Evolutionary conservation across 192 early-diverging fungal species (phyloP).

Genomic region (Coemansia sp.): DNA sequence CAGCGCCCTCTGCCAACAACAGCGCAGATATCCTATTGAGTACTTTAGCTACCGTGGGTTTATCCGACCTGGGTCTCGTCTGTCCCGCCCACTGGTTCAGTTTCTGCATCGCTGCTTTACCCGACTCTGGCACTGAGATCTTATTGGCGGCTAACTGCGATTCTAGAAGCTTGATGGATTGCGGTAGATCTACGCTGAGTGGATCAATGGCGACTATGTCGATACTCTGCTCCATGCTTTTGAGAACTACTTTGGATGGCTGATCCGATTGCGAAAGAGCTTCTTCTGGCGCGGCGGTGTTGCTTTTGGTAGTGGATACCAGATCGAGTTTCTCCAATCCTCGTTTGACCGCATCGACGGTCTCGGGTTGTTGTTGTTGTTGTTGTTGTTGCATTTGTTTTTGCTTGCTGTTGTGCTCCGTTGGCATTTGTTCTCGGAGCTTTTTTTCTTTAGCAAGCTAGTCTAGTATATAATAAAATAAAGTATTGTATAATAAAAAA

Average conservation of each 20-base stretch:
- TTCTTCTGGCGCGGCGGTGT: background rate
- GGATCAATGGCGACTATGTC: conserved; percentile 41
- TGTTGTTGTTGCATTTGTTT: background rate
- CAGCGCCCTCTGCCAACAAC: conserved; percentile 28
- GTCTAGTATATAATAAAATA: too few species aligned
- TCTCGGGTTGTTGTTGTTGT: conserved; percentile 5
- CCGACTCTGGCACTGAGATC: conserved; percentile 8
- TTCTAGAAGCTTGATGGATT: conserved; percentile 13
- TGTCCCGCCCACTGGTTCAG: conserved; percentile 27
- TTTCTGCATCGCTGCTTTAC: conserved; percentile 5
- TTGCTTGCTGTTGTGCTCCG: background rate
- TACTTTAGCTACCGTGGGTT: conserved; percentile 1
- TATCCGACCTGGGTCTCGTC: conserved; percentile 1
- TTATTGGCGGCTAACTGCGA: background rate
- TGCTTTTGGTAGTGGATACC: conserved; percentile 6
- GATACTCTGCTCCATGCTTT: conserved; percentile 12
- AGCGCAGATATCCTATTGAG: conserved; percentile 36
- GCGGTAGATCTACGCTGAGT: conserved; percentile 46
- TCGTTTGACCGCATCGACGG: conserved; percentile 35
- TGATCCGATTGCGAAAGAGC: too few species aligned
- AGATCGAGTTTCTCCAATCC: conserved; percentile 37
- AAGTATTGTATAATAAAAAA: too few species aligned
- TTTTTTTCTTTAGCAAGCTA: too few species aligned
- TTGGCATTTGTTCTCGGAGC: too few species aligned
- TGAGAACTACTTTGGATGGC: too few species aligned